A percentile compares a stretch with the other conserved stretches of the same genome.
Conservation (phyloP, 345 rosid genomes). For the Syzygium aqueum region DNA sequence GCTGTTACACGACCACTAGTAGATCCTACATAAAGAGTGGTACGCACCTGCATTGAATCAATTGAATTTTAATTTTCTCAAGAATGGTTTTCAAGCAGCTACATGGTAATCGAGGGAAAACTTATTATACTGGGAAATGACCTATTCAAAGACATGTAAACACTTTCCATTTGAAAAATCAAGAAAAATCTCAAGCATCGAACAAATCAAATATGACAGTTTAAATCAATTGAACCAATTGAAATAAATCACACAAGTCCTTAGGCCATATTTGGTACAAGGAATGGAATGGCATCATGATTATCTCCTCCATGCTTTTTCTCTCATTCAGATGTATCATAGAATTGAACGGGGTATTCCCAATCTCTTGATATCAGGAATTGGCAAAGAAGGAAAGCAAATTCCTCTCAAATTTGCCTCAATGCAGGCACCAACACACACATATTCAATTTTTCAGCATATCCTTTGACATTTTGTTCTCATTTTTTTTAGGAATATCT, state of each 20-base stretch:
- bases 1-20: conserved; percentile 83
- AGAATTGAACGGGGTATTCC: background rate
- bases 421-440: background rate
- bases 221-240: background rate
- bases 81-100: background rate
- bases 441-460: background rate
- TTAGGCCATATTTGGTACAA: background rate
- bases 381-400: background rate
- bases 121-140: background rate
- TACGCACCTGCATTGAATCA: conserved; percentile 27
- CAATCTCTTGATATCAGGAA: background rate
- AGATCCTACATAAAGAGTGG: conserved; percentile 61
- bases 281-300: background rate
- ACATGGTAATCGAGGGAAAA: background rate
- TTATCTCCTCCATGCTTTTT: background rate
- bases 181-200: background rate
- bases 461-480: background rate
- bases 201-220: background rate
- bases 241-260: background rate
- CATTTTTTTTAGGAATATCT: background rate
- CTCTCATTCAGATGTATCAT: background rate
- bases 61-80: background rate
- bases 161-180: background rate
- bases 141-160: background rate
- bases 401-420: background rate